Conservation (phyloP, 805 yeast species). For the Yamadazyma nakazawae region DNA sequence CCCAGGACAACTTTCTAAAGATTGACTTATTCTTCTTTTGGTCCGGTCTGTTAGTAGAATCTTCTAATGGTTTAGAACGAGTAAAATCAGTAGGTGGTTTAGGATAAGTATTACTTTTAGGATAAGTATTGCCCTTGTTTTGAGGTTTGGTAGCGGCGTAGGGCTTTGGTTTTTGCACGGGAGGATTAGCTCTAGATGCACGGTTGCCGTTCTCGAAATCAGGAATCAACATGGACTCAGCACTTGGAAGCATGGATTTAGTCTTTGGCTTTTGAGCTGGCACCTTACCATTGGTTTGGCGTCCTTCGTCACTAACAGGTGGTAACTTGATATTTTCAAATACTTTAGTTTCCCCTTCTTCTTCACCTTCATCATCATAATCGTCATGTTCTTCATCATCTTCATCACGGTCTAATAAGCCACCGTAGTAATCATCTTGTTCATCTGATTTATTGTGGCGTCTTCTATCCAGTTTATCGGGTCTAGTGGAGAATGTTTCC, state of each 20-base stretch:
- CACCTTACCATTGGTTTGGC: background rate
- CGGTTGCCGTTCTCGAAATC: constrained; percentile 12
- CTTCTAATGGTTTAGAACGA: constrained; percentile 32
- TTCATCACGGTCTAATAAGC: constrained; percentile 15
- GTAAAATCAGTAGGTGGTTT: constrained; percentile 17
- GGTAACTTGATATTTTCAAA: constrained; percentile 51
- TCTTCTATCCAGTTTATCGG: constrained; percentile 20
- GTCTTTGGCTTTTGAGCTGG: constrained; percentile 11
- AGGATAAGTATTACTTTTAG: constrained; percentile 12
- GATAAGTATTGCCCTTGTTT: constrained; percentile 9
- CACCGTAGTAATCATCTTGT: constrained; percentile 15
- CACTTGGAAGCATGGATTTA: constrained; percentile 31
- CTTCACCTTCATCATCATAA: constrained; percentile 20
- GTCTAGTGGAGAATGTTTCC: constrained; percentile 43
- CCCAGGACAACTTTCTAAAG: constrained; percentile 53
- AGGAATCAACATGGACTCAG: constrained; percentile 36
- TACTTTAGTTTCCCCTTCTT: constrained; percentile 22
- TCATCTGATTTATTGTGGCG: constrained; percentile 13
- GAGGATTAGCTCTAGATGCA: constrained; percentile 15
- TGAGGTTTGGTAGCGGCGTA: constrained; percentile 9
- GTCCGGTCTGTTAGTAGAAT: constrained; percentile 29
- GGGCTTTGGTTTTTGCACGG: constrained; percentile 17
- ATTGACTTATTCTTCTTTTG: constrained; percentile 35
- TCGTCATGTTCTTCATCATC: constrained; percentile 23
- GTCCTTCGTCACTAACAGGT: constrained; percentile 21